Base-by-base conservation (phyloP, 2,329 filamentous ascomycete genomes). In the Teratosphaeriaceae sp. region DNA sequence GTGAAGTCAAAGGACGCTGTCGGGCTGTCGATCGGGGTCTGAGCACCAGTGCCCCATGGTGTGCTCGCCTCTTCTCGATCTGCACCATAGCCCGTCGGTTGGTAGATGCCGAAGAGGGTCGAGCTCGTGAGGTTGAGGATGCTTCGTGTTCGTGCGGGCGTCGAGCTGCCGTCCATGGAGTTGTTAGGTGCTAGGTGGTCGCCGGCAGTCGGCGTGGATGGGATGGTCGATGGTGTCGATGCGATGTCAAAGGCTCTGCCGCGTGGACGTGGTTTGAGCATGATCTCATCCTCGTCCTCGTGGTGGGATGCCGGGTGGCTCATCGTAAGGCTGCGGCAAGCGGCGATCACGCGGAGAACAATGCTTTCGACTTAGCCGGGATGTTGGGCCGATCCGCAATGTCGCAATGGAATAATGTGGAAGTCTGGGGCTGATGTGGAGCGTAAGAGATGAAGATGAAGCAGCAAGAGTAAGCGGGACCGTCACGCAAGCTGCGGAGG, bases 51-150 rank as follows among this genome's bases (percentile, higher is more conserved):
- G 19, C 84, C 86, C 82, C 84, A 92, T 2, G 87, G 87, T 20
- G 60, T 62, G 16, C 30, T 46, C n/a, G 39, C 33, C 30, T 57
- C 48, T 82, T 80, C 51, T 79, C 78, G 46, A 56, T 56, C 42
- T 71, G 75, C 66, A 50, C 65, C 65, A 34, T 76, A 76, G 23
- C 75, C 74, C 1, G 78, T 78, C 5, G 80, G 80, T 9, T 81
- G 82, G 70, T 94, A 98, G 57, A 98, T 98, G 42, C 92, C 90
- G 54, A 84, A 85, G 4, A 98, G 76, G 0, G 92, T 95, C 2
- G 88, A 89, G 8, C 85, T 83, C 3, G 88, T 95, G 47, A 98
- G 75, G 61, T 96, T 94, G 59, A 88, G 71, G 44, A 88, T 78
- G 8, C 88, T 95, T 51, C 84, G 80, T 19, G 82, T 85, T 45